phyloP scores from a whole-genome alignment of 768 basidiomycete genomes.

The Coprinopsis strossmayeri region DNA sequence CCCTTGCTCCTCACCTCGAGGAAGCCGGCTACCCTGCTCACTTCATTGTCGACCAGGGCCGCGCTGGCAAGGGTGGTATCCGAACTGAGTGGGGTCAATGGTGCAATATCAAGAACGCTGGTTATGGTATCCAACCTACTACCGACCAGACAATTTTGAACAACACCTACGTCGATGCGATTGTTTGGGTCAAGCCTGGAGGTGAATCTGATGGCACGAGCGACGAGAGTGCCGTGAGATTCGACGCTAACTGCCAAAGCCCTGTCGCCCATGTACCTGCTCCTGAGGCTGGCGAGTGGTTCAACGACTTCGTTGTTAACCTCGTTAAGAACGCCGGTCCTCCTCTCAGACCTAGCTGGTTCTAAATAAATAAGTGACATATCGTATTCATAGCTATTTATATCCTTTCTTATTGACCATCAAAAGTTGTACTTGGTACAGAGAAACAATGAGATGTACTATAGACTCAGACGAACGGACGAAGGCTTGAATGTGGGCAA shows the following conservation, averaged over 20 bases:
- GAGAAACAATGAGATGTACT: too few relatives aligned
- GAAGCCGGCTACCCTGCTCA: slow-evolving; percentile 25
- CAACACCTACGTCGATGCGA: slow-evolving; percentile 28
- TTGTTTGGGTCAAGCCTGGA: slow-evolving; percentile 37
- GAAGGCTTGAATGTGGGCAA: too few relatives aligned
- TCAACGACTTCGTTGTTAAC: slow-evolving; percentile 24
- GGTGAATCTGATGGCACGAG: slow-evolving; percentile 34
- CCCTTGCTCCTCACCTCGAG: slow-evolving; percentile 25
- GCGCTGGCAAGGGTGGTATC: slow-evolving; percentile 21
- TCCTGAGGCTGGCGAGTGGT: slow-evolving; percentile 32
- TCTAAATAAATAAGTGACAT: too few relatives aligned
- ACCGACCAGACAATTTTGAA: slow-evolving; percentile 16
- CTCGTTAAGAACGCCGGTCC: slow-evolving; percentile 23
- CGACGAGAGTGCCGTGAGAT: slow-evolving; percentile 24
- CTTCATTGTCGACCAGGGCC: slow-evolving; percentile 32
- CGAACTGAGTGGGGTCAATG: slow-evolving; percentile 22
- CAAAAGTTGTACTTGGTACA: too few relatives aligned
- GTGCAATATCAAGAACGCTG: slow-evolving; percentile 26
- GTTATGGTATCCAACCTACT: slow-evolving; percentile 22
- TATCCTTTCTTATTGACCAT: too few relatives aligned
- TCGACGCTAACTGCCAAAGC: slow-evolving; percentile 22
- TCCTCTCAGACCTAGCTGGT: slow-evolving; percentile 3
- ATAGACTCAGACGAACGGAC: too few relatives aligned
- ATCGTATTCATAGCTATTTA: too few relatives aligned
- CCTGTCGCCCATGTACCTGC: slow-evolving; percentile 22